Conservation (phyloP, 495 filamentous ascomycete species). For the Cercophora newfieldiana region DNA sequence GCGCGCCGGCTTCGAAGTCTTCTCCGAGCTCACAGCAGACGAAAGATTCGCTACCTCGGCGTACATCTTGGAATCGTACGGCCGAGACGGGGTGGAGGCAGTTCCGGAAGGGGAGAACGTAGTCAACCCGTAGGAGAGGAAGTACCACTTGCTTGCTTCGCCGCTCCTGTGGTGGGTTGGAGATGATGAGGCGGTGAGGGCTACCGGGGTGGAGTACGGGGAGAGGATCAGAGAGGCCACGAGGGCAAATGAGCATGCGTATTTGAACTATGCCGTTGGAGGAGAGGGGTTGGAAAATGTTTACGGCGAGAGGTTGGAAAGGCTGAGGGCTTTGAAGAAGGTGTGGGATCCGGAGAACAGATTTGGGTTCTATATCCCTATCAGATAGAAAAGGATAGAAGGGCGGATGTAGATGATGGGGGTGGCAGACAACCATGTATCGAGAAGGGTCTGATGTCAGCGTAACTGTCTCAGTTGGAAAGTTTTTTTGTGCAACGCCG, state of each 20-base stretch:
- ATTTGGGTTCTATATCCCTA: conserved; percentile 47
- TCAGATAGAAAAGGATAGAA: conserved; percentile 17
- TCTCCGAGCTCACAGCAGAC: conserved; percentile 1
- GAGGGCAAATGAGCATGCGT: conserved; percentile 23
- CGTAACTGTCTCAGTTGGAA: too few relatives aligned
- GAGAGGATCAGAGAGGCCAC: conserved; percentile 7
- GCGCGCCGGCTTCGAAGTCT: conserved; percentile 6
- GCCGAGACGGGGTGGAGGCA: not conserved
- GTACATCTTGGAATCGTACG: conserved; percentile 8
- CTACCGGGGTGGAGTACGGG: conserved; percentile 5
- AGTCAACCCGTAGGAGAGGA: not conserved
- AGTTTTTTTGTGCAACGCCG: too few relatives aligned
- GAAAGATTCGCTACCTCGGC: not conserved
- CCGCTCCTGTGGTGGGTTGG: conserved; percentile 8
- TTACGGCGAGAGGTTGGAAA: conserved; percentile 44
- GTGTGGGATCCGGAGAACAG: conserved; percentile 43
- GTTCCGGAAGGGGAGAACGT: not conserved
- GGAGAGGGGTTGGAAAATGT: conserved; percentile 37
- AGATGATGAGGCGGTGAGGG: conserved; percentile 1
- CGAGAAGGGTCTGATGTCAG: too few relatives aligned
- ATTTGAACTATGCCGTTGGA: conserved; percentile 52
- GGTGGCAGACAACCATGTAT: too few relatives aligned
- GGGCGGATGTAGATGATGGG: too few relatives aligned
- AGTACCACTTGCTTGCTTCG: not conserved
- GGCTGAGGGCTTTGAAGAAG: conserved; percentile 32